phyloP scores from a whole-genome alignment of 495 filamentous ascomycete species.

The Penicillium arizonense region DNA sequence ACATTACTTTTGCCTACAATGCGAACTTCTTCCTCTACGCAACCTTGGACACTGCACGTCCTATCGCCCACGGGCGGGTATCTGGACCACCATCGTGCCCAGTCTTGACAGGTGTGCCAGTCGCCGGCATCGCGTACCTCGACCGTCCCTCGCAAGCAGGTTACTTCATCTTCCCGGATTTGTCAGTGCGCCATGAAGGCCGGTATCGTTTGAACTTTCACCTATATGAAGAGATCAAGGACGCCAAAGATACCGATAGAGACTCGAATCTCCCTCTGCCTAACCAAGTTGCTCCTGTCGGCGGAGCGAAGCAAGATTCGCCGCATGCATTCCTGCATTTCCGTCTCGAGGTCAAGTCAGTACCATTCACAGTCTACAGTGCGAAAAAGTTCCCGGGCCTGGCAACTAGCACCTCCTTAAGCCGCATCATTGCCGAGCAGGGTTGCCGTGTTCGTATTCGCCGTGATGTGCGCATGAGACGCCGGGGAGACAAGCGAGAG shows the following conservation, averaged over 20 bases:
- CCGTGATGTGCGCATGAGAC: conserved; percentile 95
- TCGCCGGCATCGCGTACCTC: conserved; percentile 94
- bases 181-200: conserved; percentile 95
- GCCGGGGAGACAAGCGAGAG: conserved; percentile 71
- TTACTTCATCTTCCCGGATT: conserved; percentile 97
- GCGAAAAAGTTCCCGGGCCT: conserved; percentile 99
- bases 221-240: conserved; percentile 90
- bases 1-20: conserved; percentile 90
- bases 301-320: conserved; percentile 29
- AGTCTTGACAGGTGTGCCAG: conserved; percentile 91
- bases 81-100: conserved; percentile 67
- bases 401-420: conserved; percentile 84
- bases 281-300: conserved; percentile 19
- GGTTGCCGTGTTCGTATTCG: conserved; percentile 96
- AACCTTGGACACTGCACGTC: conserved; percentile 82
- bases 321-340: conserved; percentile 53
- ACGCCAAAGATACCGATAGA: conserved; percentile 62
- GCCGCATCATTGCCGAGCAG: conserved; percentile 91
- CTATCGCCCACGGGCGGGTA: conserved; percentile 79
- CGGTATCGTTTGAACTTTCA: conserved; percentile 86
- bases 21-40: conserved; percentile 98
- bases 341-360: conserved; percentile 87
- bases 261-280: conserved; percentile 36
- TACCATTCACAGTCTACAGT: conserved; percentile 86
- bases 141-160: conserved; percentile 89